Evolutionary conservation across 139 green algal genomes (phyloP).

Genomic region (Astrephomene gubernaculifera): DNA sequence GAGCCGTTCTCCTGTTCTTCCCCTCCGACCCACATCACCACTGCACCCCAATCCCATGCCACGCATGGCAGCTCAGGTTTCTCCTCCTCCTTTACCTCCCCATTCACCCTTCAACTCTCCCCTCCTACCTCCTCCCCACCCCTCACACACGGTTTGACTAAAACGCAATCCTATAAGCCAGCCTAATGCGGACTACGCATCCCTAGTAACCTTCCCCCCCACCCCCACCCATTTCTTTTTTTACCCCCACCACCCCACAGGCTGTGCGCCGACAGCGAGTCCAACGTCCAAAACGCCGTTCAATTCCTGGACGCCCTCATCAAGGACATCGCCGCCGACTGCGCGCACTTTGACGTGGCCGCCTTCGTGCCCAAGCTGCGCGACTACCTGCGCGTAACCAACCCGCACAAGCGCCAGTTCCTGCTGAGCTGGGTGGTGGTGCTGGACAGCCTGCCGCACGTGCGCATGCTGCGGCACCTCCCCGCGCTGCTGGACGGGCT

Average conservation of each 20-base stretch:
- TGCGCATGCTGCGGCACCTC: slow-evolving; percentile 91
- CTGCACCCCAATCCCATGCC: too few species aligned
- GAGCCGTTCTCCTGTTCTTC: background rate
- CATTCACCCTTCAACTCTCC: too few species aligned
- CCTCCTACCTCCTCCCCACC: too few species aligned
- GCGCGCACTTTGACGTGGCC: slow-evolving; percentile 74
- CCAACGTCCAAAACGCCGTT: slow-evolving; percentile 93
- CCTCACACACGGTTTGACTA: too few species aligned
- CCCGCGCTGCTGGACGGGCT: slow-evolving; percentile 92
- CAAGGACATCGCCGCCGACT: slow-evolving; percentile 80
- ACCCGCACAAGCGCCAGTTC: slow-evolving; percentile 89
- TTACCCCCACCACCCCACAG: background rate
- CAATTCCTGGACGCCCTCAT: slow-evolving; percentile 94
- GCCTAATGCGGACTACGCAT: too few species aligned
- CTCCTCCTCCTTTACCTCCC: too few species aligned
- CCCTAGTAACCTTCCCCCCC: background rate
- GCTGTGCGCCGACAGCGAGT: slow-evolving; percentile 70
- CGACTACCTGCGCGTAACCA: slow-evolving; percentile 82
- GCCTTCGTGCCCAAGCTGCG: slow-evolving; percentile 90
- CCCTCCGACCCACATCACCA: background rate
- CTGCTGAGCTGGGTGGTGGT: slow-evolving; percentile 89
- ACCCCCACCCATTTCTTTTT: background rate
- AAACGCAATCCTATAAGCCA: too few species aligned
- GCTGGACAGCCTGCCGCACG: slow-evolving; percentile 89
- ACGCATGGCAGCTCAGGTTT: too few species aligned